These are phyloP conservation scores for Carex parvula DNA, from an alignment of 176 grass and related monocot species.

Conservation along the genomic window DNA sequence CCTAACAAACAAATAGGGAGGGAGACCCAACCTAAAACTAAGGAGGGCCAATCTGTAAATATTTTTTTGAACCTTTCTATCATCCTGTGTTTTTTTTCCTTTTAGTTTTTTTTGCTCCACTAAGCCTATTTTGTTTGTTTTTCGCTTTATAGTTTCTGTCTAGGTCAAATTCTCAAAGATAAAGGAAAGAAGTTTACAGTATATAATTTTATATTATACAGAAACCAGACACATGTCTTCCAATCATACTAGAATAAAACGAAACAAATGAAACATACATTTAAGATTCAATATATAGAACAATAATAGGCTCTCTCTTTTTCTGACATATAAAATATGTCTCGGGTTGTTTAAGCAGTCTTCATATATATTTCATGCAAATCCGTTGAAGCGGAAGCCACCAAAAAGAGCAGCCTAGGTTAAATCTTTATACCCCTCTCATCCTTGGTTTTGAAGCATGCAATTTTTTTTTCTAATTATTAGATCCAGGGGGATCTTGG, in stretches of 20 bases:
- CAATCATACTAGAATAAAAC: background rate
- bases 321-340: background rate
- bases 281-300: background rate
- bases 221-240: background rate
- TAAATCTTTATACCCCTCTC: background rate
- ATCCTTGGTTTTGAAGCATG: background rate
- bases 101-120: no score
- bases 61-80: no score
- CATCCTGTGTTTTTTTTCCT: no score
- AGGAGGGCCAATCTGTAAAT: background rate
- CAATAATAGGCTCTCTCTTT: background rate
- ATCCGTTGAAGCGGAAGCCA: background rate
- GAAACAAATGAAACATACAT: background rate
- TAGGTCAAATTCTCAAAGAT: background rate
- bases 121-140: no score
- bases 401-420: background rate
- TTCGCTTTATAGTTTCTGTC: background rate
- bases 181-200: background rate
- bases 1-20: background rate
- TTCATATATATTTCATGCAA: background rate
- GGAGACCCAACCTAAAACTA: background rate
- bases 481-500: constrained; percentile 51
- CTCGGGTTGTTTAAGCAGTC: background rate
- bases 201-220: background rate
- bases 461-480: background rate